These are phyloP conservation scores for Lipomyces chichibuensis DNA, from an alignment of 805 yeast species.

Conservation along the genomic window DNA sequence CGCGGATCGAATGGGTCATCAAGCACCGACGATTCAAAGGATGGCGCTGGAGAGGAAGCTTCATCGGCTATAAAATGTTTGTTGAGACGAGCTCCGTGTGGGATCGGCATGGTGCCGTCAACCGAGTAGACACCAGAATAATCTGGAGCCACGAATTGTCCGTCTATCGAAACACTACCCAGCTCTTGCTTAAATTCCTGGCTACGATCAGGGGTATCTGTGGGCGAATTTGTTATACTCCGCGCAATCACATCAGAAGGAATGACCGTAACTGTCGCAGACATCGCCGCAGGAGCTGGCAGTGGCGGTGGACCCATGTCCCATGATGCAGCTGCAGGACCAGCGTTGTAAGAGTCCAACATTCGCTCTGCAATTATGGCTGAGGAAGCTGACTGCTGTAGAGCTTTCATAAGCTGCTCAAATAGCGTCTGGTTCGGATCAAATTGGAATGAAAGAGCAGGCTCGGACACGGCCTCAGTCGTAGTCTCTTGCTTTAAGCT, in stretches of 20 bases:
- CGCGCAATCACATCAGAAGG: background rate
- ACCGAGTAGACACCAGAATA: background rate
- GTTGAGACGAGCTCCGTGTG: constrained; percentile 2
- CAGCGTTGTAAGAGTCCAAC: constrained; percentile 35
- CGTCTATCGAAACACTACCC: background rate
- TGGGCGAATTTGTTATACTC: background rate
- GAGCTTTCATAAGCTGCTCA: constrained; percentile 43
- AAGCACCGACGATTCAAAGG: constrained; percentile 24
- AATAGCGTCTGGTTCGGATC: constrained; percentile 50
- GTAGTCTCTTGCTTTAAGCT: constrained; percentile 61
- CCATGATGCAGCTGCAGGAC: constrained; percentile 22
- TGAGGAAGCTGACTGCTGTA: constrained; percentile 32
- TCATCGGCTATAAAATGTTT: constrained; percentile 6
- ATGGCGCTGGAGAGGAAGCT: constrained; percentile 30
- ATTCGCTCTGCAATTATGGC: constrained; percentile 30
- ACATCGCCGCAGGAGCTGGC: constrained; percentile 15
- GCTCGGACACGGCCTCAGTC: constrained; percentile 72
- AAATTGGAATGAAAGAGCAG: constrained; percentile 75
- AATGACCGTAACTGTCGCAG: constrained; percentile 12
- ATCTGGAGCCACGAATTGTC: constrained; percentile 1
- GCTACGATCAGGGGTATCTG: background rate
- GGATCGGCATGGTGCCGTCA: background rate
- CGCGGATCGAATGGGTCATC: constrained; percentile 16
- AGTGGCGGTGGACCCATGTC: constrained; percentile 23
- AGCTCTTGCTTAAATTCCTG: constrained; percentile 1